Evolutionary conservation across 164 flowering plant species (phyloP), one percentile per base, ranked within the genome.

Genomic region (Magnolia kwangsiensis): DNA sequence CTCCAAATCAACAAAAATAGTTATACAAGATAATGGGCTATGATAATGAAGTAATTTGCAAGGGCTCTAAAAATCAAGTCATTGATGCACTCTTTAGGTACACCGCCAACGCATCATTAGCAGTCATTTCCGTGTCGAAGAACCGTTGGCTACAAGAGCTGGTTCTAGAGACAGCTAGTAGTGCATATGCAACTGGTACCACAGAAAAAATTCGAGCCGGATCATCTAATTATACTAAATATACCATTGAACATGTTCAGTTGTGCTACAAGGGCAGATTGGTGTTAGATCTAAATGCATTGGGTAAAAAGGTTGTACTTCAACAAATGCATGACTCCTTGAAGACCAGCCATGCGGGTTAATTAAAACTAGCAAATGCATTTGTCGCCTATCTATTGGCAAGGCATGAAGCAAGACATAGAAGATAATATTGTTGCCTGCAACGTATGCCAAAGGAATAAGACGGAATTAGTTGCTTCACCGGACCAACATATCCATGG

Each of bases 401-500:
- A 0, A 1, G 75, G 68, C 20, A 29, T 61, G 67, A 24, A 63
- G 4, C 23, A 63, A 24, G 50, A 61, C 7, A 45, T 63, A 3
- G 13, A 37, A 19, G 20, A 29, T 9, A 19, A 61, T 31, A 29
- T 73, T 18, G 24, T 10, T 1, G 51, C 14, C 1, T 63, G 75
- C 18, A 27, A 77, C 49, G 64, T 49, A 19, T 76, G 50, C 20
- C 67, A 59, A 19, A 3, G 76, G 3, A 14, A 16, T 21, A 66
- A 37, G 27, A 37, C 0, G 45, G 45, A 37, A 45, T 50, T 7
- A 7, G 51, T 63, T 1, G 27, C 51, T 14, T 51, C 50, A 7
- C 11, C 63, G 2, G 76, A 8, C 7, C 0, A 45, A 73, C 4
- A 66, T 78, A 0, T 67, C 76, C 0, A 74, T 78, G 80, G 1